Conservation (phyloP, 495 filamentous ascomycete species). For the Talaromyces nanjingensis region DNA sequence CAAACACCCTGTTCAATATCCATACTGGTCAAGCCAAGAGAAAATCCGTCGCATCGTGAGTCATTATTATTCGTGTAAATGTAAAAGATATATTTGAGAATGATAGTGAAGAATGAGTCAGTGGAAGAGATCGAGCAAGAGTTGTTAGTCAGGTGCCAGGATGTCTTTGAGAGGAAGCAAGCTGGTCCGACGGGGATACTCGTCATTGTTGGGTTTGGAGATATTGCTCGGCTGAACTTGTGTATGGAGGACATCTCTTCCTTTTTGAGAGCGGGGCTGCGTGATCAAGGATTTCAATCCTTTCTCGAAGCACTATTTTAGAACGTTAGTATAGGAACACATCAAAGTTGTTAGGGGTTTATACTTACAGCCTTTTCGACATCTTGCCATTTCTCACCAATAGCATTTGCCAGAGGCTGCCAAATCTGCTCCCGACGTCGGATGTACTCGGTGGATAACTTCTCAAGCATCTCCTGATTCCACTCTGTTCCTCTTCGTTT, state of each 20-base stretch:
- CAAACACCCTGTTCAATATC: neutral
- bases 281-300: slow-evolving; percentile 40
- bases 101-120: neutral
- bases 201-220: neutral
- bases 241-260: neutral
- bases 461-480: slow-evolving; percentile 59
- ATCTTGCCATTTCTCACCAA: slow-evolving; percentile 62
- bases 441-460: slow-evolving; percentile 60
- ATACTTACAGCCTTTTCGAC: slow-evolving; percentile 61
- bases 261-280: slow-evolving; percentile 19
- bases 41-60: slow-evolving; percentile 1
- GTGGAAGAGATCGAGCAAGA: neutral
- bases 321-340: neutral
- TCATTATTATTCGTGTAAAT: neutral
- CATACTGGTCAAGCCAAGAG: neutral
- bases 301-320: slow-evolving; percentile 44
- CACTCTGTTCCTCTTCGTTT: slow-evolving; percentile 54
- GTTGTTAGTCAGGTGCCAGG: neutral
- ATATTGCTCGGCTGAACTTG: slow-evolving; percentile 4
- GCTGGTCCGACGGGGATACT: slow-evolving; percentile 4
- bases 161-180: slow-evolving; percentile 7
- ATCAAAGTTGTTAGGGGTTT: neutral
- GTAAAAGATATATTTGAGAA: neutral
- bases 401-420: slow-evolving; percentile 51
- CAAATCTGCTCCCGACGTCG: slow-evolving; percentile 65